Evolutionary conservation across 2,329 filamentous ascomycete species (phyloP).

Genomic region (Claviceps lovelessii): DNA sequence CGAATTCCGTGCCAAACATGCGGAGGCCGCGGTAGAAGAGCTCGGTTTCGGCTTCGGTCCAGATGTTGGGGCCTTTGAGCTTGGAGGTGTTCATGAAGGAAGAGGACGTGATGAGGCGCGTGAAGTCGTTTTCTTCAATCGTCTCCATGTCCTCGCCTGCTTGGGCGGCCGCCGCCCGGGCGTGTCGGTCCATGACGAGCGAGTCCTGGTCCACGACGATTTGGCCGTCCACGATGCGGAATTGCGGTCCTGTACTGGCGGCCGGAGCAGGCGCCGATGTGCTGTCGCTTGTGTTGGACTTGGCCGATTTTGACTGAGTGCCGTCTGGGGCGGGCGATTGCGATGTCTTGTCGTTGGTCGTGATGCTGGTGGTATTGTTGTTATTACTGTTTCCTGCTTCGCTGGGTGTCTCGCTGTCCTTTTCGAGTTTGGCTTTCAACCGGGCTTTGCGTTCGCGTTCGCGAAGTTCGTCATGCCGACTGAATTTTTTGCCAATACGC

Average conservation of each 20-base stretch:
- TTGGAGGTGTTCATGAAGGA: slow-evolving; percentile 51
- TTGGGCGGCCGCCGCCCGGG: slow-evolving; percentile 38
- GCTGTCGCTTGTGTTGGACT: slow-evolving; percentile 6
- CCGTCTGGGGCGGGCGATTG: slow-evolving; percentile 7
- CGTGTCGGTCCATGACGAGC: slow-evolving; percentile 54
- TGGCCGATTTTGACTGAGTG: neutral
- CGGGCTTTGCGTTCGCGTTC: slow-evolving; percentile 43
- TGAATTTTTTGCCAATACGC: slow-evolving; percentile 60
- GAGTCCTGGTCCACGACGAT: slow-evolving; percentile 58
- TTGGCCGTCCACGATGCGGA: slow-evolving; percentile 55
- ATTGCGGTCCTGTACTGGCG: slow-evolving; percentile 32
- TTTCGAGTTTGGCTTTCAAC: slow-evolving; percentile 17
- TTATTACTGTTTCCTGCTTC: slow-evolving; percentile 8
- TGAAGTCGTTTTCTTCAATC: slow-evolving; percentile 67
- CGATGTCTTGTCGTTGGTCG: slow-evolving; percentile 4
- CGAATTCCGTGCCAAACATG: slow-evolving; percentile 73
- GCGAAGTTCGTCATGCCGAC: slow-evolving; percentile 57
- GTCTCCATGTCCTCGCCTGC: slow-evolving; percentile 41
- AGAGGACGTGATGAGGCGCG: slow-evolving; percentile 51
- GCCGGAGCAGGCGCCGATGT: slow-evolving; percentile 8
- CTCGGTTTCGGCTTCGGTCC: slow-evolving; percentile 58
- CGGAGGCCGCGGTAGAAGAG: slow-evolving; percentile 60
- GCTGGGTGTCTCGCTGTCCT: slow-evolving; percentile 12
- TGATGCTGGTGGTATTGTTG: slow-evolving; percentile 4
- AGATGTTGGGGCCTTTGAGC: slow-evolving; percentile 48